phyloP scores from a whole-genome alignment of 2,329 filamentous ascomycete species.

The Ophiostoma fasciatum region DNA sequence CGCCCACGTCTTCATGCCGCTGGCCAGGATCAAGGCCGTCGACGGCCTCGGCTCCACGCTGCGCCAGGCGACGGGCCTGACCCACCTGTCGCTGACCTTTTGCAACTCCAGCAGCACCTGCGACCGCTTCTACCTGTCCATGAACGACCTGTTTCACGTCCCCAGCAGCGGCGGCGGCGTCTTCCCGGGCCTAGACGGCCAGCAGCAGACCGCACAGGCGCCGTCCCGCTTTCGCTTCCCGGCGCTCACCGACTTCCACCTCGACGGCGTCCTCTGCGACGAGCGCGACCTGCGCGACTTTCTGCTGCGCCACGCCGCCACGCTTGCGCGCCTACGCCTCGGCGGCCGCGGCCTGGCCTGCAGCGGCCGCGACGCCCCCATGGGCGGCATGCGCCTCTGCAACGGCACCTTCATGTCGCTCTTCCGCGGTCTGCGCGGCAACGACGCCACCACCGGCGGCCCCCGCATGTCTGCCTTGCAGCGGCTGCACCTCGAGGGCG shows the following conservation, averaged over 20 bases:
- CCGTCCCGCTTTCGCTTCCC: conserved; percentile 18
- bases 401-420: conserved; percentile 29
- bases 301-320: conserved; percentile 23
- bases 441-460: too few species aligned
- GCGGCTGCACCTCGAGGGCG: conserved; percentile 30
- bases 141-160: too few species aligned
- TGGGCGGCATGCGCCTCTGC: conserved; percentile 29
- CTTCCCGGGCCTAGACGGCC: conserved; percentile 3
- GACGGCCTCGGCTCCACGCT: conserved; percentile 29
- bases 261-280: conserved; percentile 28
- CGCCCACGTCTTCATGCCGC: conserved; percentile 22
- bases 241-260: conserved; percentile 25
- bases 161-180: too few species aligned
- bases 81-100: conserved; percentile 25
- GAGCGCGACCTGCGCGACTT: conserved; percentile 29
- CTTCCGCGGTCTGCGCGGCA: conserved; percentile 24
- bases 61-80: conserved; percentile 22
- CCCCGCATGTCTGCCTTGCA: conserved; percentile 23
- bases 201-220: conserved; percentile 8
- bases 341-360: conserved; percentile 28
- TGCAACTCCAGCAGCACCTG: not conserved
- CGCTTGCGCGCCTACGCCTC: conserved; percentile 26
- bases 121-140: too few species aligned
- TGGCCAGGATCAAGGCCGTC: conserved; percentile 23
- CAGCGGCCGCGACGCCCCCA: conserved; percentile 12